Conservation (phyloP, 2,329 filamentous ascomycete species). For the Claviceps digitariae region DNA sequence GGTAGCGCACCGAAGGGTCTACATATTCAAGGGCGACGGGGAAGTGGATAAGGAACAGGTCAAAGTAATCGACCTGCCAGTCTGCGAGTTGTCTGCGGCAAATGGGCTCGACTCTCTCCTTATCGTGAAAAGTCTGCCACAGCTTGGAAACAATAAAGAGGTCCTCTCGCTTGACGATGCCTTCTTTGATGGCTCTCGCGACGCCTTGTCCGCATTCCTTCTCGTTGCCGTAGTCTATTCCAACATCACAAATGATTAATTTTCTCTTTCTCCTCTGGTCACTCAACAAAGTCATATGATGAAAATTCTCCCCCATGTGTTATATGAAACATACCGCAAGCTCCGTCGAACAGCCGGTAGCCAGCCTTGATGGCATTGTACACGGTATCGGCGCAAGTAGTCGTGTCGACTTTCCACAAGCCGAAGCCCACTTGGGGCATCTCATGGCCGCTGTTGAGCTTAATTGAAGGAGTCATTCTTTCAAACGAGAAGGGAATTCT, state of each 20-base stretch:
- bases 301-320: background rate
- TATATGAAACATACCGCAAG: constrained; percentile 21
- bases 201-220: constrained; percentile 65
- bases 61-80: constrained; percentile 81
- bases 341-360: constrained; percentile 47
- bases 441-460: constrained; percentile 50
- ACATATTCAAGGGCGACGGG: constrained; percentile 77
- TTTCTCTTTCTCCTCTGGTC: background rate
- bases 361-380: constrained; percentile 60
- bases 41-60: constrained; percentile 84
- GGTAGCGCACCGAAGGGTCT: constrained; percentile 65
- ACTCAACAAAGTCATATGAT: background rate
- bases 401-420: constrained; percentile 72
- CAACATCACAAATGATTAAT: background rate
- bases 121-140: constrained; percentile 84
- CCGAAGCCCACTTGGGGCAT: constrained; percentile 69
- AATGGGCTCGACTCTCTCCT: constrained; percentile 62
- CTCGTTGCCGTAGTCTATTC: constrained; percentile 65
- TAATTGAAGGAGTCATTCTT: constrained; percentile 30
- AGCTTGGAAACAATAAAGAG: constrained; percentile 90
- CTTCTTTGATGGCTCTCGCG: constrained; percentile 66
- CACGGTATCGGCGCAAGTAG: constrained; percentile 58
- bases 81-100: constrained; percentile 63
- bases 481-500: background rate
- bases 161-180: constrained; percentile 69